Base-by-base conservation (phyloP, 2,329 filamentous ascomycete genomes). In the Scedosporium minutisporum region DNA sequence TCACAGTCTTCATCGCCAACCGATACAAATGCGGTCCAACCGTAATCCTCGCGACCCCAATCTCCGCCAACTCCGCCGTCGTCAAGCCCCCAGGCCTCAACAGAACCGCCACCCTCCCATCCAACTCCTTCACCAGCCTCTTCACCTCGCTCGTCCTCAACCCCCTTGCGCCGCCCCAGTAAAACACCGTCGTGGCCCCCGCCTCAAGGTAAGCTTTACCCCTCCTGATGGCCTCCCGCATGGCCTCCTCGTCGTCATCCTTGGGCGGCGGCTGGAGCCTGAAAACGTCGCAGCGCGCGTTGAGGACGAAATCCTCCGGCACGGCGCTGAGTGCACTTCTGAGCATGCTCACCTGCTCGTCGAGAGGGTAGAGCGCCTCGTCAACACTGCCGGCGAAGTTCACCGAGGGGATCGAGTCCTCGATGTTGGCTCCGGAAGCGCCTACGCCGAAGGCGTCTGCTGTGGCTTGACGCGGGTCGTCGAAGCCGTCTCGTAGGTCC, bases 401-500 rank as follows among this genome's bases (percentile, higher is more conserved):
- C 66, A 67, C 69, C 0, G 70, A 68, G 3, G 72, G 73, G 23
- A 73, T 69, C 58, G 71, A 75, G 63, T 87, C 85, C 64, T 87
- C 84, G 2, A 87, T 75, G 66, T 87, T 87, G 58, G 78, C 80
- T 0, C 85, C 84, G 1, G 81, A 80, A 0, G 76, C 83, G 0
- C 84, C 84, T 0, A 79, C 64, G 3, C 74, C 69, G n/a, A 87
- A 77, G 1, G 80, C 73, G 2, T 68, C 68, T 5, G 70, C 69
- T 2, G 86, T 73, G 0, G 75, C 79, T 4, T 78, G 1, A 84
- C 74, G 21, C 69, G 67, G 33, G 2, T 76, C 71, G 2, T 78
- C 80, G 65, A 86, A 87, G 0, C 84, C 85, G 66, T 87, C 84
- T 69, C 87, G 83, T 2, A 87, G 69, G 67, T 87, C 85, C 4